Evolutionary conservation across 192 early-diverging fungal genomes (phyloP).

Genomic region (Thoreauomyces humboldtii): DNA sequence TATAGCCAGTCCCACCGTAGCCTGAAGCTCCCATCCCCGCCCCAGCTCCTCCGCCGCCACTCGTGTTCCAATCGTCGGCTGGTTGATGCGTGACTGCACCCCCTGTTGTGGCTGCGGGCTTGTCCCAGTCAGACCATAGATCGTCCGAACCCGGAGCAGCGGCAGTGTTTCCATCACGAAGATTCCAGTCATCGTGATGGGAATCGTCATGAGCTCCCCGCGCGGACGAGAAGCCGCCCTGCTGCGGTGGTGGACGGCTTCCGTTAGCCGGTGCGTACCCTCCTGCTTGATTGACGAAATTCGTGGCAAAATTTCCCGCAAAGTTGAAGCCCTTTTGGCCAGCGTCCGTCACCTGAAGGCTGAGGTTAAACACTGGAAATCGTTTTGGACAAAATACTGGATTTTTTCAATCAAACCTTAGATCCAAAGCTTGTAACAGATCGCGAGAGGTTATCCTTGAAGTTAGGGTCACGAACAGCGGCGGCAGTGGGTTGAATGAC

Average conservation of each 20-base stretch:
- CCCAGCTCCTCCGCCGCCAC: background rate
- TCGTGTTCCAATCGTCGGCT: background rate
- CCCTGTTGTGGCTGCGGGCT: background rate
- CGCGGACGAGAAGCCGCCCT: no score
- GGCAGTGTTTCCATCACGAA: background rate
- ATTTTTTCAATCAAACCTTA: no score
- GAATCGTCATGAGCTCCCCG: background rate
- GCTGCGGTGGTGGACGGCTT: conserved; percentile 1
- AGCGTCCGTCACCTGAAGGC: conserved; percentile 28
- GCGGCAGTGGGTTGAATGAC: conserved; percentile 49
- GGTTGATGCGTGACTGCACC: background rate
- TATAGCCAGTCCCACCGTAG: no score
- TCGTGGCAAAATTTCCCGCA: conserved; percentile 23
- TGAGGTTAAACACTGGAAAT: no score
- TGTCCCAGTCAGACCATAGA: conserved; percentile 36
- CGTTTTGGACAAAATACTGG: no score
- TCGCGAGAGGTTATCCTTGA: conserved; percentile 39
- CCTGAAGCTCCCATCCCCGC: no score
- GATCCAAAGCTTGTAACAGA: conserved; percentile 31
- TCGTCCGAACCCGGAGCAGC: conserved; percentile 2
- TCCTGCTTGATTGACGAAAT: conserved; percentile 29
- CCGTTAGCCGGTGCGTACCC: conserved; percentile 2
- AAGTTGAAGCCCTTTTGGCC: conserved; percentile 33
- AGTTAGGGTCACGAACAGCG: conserved; percentile 47
- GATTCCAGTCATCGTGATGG: conserved; percentile 8